Evolutionary conservation across 2,329 filamentous ascomycete species (phyloP).

Genomic region (Sclerotinia borealis): DNA sequence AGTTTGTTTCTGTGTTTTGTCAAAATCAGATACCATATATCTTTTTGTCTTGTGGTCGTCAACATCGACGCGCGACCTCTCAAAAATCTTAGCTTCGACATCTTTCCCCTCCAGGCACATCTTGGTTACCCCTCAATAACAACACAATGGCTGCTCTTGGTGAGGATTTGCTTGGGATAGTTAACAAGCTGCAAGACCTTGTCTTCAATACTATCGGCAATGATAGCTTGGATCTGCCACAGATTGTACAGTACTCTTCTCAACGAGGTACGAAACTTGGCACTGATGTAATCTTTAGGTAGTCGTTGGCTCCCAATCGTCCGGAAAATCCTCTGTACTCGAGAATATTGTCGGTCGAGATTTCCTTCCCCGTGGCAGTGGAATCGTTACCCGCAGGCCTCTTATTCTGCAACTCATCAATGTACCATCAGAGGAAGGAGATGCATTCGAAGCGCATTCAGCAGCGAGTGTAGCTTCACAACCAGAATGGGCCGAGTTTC

Average conservation of each 20-base stretch:
- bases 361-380: slow-evolving; percentile 91
- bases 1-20: background rate
- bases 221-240: slow-evolving; percentile 92
- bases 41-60: slow-evolving; percentile 9
- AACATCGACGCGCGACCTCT: slow-evolving; percentile 4
- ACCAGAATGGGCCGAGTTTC: slow-evolving; percentile 87
- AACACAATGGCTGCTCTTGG: slow-evolving; percentile 79
- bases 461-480: slow-evolving; percentile 64
- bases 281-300: slow-evolving; percentile 52
- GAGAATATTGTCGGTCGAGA: slow-evolving; percentile 98
- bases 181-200: slow-evolving; percentile 97
- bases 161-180: slow-evolving; percentile 88
- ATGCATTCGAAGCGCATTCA: slow-evolving; percentile 68
- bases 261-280: slow-evolving; percentile 17
- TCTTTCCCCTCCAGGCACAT: background rate
- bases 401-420: slow-evolving; percentile 98
- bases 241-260: slow-evolving; percentile 67
- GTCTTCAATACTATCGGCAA: slow-evolving; percentile 99
- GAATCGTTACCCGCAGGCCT: slow-evolving; percentile 90
- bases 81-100: slow-evolving; percentile 10
- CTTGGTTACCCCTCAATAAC: slow-evolving; percentile 24
- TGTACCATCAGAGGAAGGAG: slow-evolving; percentile 61
- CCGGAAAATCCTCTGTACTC: slow-evolving; percentile 95
- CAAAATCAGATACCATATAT: background rate
- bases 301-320: slow-evolving; percentile 96